phyloP scores from a whole-genome alignment of 805 yeast genomes.

The Blastobotrys americana region DNA sequence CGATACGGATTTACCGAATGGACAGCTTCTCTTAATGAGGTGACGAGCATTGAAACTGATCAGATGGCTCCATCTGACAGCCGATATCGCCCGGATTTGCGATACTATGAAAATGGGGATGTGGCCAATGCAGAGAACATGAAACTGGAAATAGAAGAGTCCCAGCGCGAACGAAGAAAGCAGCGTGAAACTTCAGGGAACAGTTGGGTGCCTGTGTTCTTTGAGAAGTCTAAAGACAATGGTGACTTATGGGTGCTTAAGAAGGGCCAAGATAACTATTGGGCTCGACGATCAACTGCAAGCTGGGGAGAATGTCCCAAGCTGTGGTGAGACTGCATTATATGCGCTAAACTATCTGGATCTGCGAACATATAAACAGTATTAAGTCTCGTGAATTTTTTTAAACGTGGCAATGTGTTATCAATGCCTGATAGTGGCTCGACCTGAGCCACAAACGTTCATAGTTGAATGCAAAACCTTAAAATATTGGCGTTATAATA shows the following conservation, averaged over 20 bases:
- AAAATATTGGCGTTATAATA: too few species aligned
- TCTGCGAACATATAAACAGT: too few species aligned
- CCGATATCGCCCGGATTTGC: conserved; percentile 80
- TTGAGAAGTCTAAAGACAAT: conserved; percentile 35
- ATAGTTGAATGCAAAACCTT: too few species aligned
- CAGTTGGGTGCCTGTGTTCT: conserved; percentile 54
- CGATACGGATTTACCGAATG: conserved; percentile 84
- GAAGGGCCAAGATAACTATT: conserved; percentile 54
- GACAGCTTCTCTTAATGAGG: conserved; percentile 73
- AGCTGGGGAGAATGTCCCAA: conserved; percentile 21
- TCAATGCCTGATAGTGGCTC: too few species aligned
- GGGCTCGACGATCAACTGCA: conserved; percentile 63
- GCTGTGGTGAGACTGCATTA: conserved; percentile 9
- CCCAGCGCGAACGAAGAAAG: conserved; percentile 71
- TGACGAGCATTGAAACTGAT: conserved; percentile 61
- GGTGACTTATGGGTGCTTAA: conserved; percentile 47
- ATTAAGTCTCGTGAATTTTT: too few species aligned
- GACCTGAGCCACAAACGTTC: too few species aligned
- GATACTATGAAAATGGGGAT: conserved; percentile 60
- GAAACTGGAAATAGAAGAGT: conserved; percentile 66
- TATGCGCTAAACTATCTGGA: too few species aligned
- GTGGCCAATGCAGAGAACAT: conserved; percentile 62
- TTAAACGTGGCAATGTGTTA: too few species aligned
- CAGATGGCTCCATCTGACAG: conserved; percentile 79
- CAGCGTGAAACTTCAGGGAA: conserved; percentile 40